Evolutionary conservation across 768 basidiomycete species (phyloP).

Genomic region (Daedaleopsis nitida): DNA sequence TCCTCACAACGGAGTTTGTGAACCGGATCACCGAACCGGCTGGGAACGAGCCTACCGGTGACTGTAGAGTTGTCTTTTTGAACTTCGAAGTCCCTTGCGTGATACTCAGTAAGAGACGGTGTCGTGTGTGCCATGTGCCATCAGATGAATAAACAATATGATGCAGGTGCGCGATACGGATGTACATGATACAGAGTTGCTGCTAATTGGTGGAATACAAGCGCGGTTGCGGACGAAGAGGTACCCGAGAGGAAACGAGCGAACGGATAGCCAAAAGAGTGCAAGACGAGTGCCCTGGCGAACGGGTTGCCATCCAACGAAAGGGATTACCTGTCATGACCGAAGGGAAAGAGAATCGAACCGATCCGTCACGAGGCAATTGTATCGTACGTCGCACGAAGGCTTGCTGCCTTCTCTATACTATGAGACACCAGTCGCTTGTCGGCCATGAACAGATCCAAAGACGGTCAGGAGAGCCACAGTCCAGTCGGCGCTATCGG

Average conservation of each 20-base stretch:
- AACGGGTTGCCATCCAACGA: not conserved
- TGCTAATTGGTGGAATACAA: conserved; percentile 4
- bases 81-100: not conserved
- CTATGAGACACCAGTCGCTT: not conserved
- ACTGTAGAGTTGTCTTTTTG: not conserved
- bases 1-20: too few species aligned
- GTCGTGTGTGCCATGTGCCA: not conserved
- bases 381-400: conserved; percentile 9
- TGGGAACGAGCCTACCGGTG: too few species aligned
- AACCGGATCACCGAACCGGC: too few species aligned
- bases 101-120: too few species aligned
- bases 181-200: not conserved
- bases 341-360: conserved; percentile 2
- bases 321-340: conserved; percentile 10
- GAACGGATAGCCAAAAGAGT: conserved; percentile 2
- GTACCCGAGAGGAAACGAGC: conserved; percentile 4
- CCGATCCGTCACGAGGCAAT: conserved; percentile 3
- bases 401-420: conserved; percentile 2
- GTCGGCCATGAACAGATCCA: not conserved
- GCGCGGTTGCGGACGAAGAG: conserved; percentile 9
- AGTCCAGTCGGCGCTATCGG: conserved; percentile 23
- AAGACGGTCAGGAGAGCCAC: not conserved
- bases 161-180: not conserved
- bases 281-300: conserved; percentile 1
- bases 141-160: not conserved